Base-by-base conservation (phyloP, 768 basidiomycete genomes). In the Macrolepiota fuliginosa region DNA sequence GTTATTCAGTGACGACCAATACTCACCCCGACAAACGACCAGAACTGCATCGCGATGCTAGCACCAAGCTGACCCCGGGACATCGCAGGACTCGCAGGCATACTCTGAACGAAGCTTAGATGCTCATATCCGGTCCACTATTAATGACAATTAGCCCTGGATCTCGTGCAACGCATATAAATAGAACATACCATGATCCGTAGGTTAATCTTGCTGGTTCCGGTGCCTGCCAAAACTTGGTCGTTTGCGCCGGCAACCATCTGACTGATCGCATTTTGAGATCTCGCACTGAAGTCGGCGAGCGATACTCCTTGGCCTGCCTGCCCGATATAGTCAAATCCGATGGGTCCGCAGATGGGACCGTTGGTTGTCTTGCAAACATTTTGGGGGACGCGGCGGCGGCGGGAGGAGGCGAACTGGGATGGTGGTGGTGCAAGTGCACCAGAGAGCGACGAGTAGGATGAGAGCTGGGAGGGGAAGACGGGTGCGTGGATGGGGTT, bases 11-110 rank as follows among this genome's bases (percentile, higher is more conserved):
- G 3, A 32, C 29, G 29, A 39, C 5, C 3, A 12, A 17, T 2
- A 61, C 59, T 36, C 35, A 61, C 59, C 22, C 54, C 59, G 4
- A 61, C 52, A 24, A 61, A 61, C 12, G 51, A 39, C 58, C 58
- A 60, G 45, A 62, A 58, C 22, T 62, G 61, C 56, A 53, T 51
- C 3, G 82, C 75, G n/a, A 84, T 66, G 1, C 70, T 65, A 0
- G 71, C 68, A 0, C 74, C 82, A 10, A 84, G 69, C 49, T 78
- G 73, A 1, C 74, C 76, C 0, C 82, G 76, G 1, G 83, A 81
- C 29, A 83, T 77, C 0, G 75, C 39, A 7, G 52, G 29, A 7
- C 59, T 61, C 22, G 52, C 52, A 45, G 59, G 59, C 39, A 46
- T 64, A 40, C 46, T 51, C 7, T 53, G 56, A 36, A 49, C 37